Evolutionary conservation across 306 rosid genomes (phyloP).

Genomic region (Malus orientalis): DNA sequence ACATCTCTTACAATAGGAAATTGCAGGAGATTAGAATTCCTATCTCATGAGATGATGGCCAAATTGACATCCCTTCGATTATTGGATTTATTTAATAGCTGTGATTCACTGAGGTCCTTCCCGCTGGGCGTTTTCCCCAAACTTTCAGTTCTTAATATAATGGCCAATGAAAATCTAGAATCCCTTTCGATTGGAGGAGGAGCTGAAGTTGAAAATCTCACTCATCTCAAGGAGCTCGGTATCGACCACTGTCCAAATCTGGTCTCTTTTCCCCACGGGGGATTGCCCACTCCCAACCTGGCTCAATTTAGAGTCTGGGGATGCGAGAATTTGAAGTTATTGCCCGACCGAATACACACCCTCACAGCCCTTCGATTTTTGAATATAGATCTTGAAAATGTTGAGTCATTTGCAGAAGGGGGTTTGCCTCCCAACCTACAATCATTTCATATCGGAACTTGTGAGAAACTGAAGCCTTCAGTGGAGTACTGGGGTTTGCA

Average conservation of each 20-base stretch:
- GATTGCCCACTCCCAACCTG: too few relatives aligned
- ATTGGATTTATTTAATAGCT: too few relatives aligned
- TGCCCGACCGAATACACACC: too few relatives aligned
- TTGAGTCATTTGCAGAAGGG: too few relatives aligned
- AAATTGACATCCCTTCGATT: not conserved
- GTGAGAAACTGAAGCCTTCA: too few relatives aligned
- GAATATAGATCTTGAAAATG: too few relatives aligned
- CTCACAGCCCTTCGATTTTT: too few relatives aligned
- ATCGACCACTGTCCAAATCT: not conserved
- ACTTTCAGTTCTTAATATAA: fast-evolving
- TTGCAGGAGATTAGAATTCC: not conserved
- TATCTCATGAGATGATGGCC: not conserved
- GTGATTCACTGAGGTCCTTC: not conserved
- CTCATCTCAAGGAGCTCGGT: fast-evolving
- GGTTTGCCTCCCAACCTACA: too few relatives aligned
- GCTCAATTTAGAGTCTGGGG: fast-evolving
- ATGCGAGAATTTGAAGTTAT: too few relatives aligned
- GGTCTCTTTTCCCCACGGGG: not conserved
- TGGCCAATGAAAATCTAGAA: not conserved
- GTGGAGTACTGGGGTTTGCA: too few relatives aligned
- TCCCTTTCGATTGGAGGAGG: slow-evolving; percentile 8
- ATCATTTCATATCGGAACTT: fast-evolving
- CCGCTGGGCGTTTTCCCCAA: not conserved
- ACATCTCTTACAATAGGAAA: fast-evolving
- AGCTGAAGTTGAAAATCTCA: not conserved